These are phyloP conservation scores for Lignosus rhinocerotis DNA, from an alignment of 1,284 basidiomycete species.

Conservation along the genomic window DNA sequence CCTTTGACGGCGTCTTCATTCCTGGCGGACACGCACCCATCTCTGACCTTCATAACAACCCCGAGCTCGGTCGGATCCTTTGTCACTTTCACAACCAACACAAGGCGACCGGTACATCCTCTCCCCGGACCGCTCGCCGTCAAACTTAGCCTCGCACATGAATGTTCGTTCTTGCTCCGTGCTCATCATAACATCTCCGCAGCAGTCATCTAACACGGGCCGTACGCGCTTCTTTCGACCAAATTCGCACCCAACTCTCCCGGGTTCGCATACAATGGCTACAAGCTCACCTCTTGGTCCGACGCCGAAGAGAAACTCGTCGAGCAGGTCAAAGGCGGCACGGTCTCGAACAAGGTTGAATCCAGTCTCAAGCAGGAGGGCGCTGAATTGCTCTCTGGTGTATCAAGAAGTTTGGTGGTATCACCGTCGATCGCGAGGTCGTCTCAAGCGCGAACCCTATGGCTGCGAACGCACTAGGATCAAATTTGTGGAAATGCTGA, in stretches of 20 bases:
- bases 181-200: not conserved
- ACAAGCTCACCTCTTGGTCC: slow-evolving; percentile 33
- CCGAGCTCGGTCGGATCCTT: slow-evolving; percentile 31
- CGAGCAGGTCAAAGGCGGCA: slow-evolving; percentile 28
- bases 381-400: slow-evolving; percentile 25
- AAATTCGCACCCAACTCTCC: slow-evolving; percentile 25
- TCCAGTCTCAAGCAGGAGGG: slow-evolving; percentile 25
- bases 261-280: slow-evolving; percentile 33
- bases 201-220: slow-evolving; percentile 31
- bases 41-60: slow-evolving; percentile 28
- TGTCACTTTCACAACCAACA: slow-evolving; percentile 27
- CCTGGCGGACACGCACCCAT: slow-evolving; percentile 32
- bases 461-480: slow-evolving; percentile 24
- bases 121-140: not conserved
- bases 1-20: slow-evolving; percentile 30
- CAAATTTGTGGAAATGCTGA: slow-evolving; percentile 26
- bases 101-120: slow-evolving; percentile 28
- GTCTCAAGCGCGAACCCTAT: slow-evolving; percentile 30
- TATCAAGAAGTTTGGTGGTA: slow-evolving; percentile 25
- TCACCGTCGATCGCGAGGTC: slow-evolving; percentile 28
- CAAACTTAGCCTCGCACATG: too few relatives aligned
- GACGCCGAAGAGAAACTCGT: slow-evolving; percentile 28
- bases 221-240: slow-evolving; percentile 32
- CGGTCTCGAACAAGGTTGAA: slow-evolving; percentile 27
- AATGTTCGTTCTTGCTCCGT: not conserved